Conservation (phyloP, 306 rosid genomes). For the Vigna trinervia region DNA sequence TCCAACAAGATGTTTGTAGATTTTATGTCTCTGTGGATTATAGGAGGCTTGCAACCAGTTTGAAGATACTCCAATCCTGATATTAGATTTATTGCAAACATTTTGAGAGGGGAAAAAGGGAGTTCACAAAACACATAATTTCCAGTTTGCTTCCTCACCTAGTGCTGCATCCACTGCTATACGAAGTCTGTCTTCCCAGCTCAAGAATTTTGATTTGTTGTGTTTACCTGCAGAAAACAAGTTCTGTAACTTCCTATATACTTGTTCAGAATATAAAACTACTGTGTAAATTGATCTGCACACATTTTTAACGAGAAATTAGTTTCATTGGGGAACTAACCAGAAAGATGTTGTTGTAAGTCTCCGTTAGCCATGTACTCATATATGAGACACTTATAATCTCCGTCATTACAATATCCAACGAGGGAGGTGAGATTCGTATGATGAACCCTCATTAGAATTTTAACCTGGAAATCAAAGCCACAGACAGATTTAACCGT, state of each 20-base stretch:
- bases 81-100: not conserved
- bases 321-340: slow-evolving; percentile 27
- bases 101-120: not conserved
- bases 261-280: not conserved
- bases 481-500: not conserved
- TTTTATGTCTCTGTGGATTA: slow-evolving; percentile 59
- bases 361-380: slow-evolving; percentile 50
- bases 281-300: not conserved
- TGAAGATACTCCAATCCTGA: slow-evolving; percentile 60
- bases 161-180: slow-evolving; percentile 52
- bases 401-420: slow-evolving; percentile 49
- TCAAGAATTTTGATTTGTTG: slow-evolving; percentile 18
- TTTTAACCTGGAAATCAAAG: slow-evolving; percentile 33
- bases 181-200: slow-evolving; percentile 54
- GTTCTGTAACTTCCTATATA: not conserved
- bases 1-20: slow-evolving; percentile 53
- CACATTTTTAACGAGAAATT: not conserved
- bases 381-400: slow-evolving; percentile 42
- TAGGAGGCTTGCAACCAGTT: slow-evolving; percentile 49
- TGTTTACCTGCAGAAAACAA: slow-evolving; percentile 23
- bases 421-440: slow-evolving; percentile 46
- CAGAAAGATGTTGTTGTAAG: slow-evolving; percentile 44
- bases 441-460: slow-evolving; percentile 51
- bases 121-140: not conserved
- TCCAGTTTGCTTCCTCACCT: slow-evolving; percentile 38